These are phyloP conservation scores for Hyaloscypha bicolor DNA, from an alignment of 495 filamentous ascomycete species.

Conservation along the genomic window DNA sequence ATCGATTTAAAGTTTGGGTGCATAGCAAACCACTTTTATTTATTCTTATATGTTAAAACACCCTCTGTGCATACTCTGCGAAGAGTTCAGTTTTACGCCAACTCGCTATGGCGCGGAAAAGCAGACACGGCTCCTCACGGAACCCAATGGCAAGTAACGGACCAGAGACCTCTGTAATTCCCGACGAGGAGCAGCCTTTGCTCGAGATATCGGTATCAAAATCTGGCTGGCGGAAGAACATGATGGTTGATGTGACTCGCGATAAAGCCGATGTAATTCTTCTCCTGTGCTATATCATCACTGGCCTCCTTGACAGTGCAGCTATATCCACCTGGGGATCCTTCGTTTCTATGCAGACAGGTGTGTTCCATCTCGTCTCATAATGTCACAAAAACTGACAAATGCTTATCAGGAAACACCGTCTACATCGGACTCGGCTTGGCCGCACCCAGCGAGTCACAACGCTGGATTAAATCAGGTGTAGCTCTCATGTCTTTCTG, in stretches of 20 bases:
- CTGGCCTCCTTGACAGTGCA: conserved; percentile 72
- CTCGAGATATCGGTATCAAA: conserved; percentile 30
- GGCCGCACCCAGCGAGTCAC: conserved; percentile 50
- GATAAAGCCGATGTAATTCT: conserved; percentile 63
- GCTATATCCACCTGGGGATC: conserved; percentile 74
- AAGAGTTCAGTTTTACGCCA: too few relatives aligned
- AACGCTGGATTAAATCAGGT: conserved; percentile 67
- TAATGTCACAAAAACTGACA: too few relatives aligned
- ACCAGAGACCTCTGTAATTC: too few relatives aligned
- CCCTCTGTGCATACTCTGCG: too few relatives aligned
- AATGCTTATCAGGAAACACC: conserved; percentile 55
- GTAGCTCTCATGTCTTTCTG: conserved; percentile 68
- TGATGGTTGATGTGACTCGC: conserved; percentile 53
- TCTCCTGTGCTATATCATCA: conserved; percentile 70
- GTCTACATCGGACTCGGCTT: conserved; percentile 73
- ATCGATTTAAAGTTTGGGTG: too few relatives aligned
- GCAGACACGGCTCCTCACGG: too few relatives aligned
- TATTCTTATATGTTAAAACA: too few relatives aligned
- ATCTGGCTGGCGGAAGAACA: conserved; percentile 39
- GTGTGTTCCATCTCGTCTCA: conserved; percentile 32
- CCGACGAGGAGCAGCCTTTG: conserved; percentile 46
- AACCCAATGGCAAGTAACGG: background rate
- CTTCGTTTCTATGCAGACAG: conserved; percentile 81
- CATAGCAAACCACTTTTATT: too few relatives aligned
- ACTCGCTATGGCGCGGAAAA: too few relatives aligned